phyloP scores from a whole-genome alignment of 2,329 filamentous ascomycete species.

The Myriosclerotinia duriaeana region DNA sequence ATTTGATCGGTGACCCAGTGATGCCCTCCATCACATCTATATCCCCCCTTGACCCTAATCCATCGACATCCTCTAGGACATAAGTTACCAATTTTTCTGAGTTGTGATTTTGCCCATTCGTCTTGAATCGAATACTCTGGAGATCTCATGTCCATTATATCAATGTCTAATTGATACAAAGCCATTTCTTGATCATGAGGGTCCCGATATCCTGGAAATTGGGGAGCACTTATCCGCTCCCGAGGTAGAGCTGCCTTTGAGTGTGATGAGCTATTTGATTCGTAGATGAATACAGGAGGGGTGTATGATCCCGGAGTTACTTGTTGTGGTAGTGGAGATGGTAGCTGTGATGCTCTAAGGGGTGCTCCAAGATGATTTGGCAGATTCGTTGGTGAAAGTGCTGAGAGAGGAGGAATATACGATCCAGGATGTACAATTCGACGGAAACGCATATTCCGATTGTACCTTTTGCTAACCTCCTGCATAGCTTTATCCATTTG shows the following conservation, averaged over 20 bases:
- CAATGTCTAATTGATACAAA: not conserved
- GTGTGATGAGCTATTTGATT: not conserved
- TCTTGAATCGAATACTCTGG: not conserved
- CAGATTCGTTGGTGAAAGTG: not conserved
- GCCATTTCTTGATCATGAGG: slow-evolving; percentile 2
- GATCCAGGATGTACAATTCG: not conserved
- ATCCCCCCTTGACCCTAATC: not conserved
- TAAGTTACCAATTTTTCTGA: not conserved
- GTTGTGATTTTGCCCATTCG: slow-evolving; percentile 4
- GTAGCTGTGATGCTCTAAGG: not conserved
- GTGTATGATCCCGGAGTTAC: not conserved
- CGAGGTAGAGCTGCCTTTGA: not conserved
- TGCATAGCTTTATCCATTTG: not conserved
- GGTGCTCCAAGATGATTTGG: not conserved
- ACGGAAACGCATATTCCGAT: not conserved
- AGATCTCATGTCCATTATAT: not conserved
- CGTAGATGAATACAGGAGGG: too few species aligned
- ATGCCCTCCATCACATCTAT: slow-evolving; percentile 1
- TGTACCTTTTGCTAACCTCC: not conserved
- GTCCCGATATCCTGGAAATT: not conserved
- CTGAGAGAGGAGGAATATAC: not conserved
- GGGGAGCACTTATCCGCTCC: not conserved
- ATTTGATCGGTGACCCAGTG: slow-evolving; percentile 2
- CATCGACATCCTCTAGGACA: slow-evolving; percentile 6
- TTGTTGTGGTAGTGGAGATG: not conserved